Conservation (phyloP, 2,329 filamentous ascomycete species). For the Aurifilum marmelostoma region DNA sequence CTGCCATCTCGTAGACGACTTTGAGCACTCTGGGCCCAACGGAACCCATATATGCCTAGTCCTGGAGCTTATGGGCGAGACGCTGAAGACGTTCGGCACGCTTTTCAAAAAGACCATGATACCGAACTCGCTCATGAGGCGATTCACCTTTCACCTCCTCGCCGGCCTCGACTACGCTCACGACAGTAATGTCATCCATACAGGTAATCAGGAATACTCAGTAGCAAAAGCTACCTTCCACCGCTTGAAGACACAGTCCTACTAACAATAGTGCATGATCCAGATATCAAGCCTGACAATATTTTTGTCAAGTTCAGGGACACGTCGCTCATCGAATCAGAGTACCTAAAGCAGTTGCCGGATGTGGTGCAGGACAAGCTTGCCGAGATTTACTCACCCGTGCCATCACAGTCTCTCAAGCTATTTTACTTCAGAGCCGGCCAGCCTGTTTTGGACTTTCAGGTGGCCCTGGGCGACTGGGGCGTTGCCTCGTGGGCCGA, state of each 20-base stretch:
- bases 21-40: constrained; percentile 33
- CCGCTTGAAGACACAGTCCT: no score
- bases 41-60: constrained; percentile 35
- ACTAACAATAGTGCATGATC: neutral
- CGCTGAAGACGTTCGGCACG: constrained; percentile 27
- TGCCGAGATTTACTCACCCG: constrained; percentile 1
- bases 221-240: neutral
- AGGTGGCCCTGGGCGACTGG: constrained; percentile 34
- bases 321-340: constrained; percentile 30
- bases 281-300: constrained; percentile 35
- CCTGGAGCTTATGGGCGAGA: constrained; percentile 34
- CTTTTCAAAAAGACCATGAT: constrained; percentile 29
- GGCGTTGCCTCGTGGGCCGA: constrained; percentile 31
- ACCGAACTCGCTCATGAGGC: constrained; percentile 31
- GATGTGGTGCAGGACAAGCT: constrained; percentile 4
- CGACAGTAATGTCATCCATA: constrained; percentile 33
- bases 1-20: constrained; percentile 33
- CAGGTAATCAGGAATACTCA: constrained; percentile 20
- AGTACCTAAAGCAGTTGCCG: constrained; percentile 24
- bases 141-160: constrained; percentile 33
- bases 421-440: constrained; percentile 10
- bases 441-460: constrained; percentile 24
- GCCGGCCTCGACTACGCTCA: constrained; percentile 36
- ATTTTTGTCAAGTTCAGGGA: constrained; percentile 33
- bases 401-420: constrained; percentile 1